Evolutionary conservation across 495 filamentous ascomycete genomes (phyloP), one percentile per base, ranked within the genome.

Genomic region (Penicillium herquei): DNA sequence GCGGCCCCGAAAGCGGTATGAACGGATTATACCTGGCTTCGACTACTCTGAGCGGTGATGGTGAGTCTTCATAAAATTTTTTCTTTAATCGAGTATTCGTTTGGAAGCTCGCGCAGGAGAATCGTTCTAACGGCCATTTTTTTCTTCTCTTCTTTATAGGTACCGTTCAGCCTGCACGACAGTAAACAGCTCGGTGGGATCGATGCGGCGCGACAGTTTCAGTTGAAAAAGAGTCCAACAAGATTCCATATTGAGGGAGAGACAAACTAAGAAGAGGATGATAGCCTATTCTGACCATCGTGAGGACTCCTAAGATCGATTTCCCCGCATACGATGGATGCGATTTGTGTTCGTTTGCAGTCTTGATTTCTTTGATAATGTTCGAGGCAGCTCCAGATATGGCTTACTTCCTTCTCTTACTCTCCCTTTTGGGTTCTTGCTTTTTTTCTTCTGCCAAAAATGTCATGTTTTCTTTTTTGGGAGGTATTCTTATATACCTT

Each of bases 1-100:
- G 70, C 55, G 66, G 68, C 52, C 72, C 75, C 50, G 75, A 77
- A 53, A 63, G 58, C 57, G 74, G 71, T 43, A 74, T 77, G 69
- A 78, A 77, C 58, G 75, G 75, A 40, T 61, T 78, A 49, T 79
- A 79, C 54, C 49, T 78, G 64, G 72, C 76, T 49, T 74, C 76
- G 55, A 78, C 75, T 49, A 77, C 71, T 42, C 48, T 78, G 69
- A 63, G 67, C 59, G 70, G 74, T 64, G 76, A 78, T 58, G 75
- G 76, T 78, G 70, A 64, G 75, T 52, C 31, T 2, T 26, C 4
- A 26, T 26, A 26, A 26, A 26, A 26, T 26, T 26, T 26, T 4
- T 26, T 1, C 21, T 26, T 26, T 26, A 26, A 26, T 26, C 21
- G 21, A 26, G 4, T 4, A 26, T 26, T 4, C 21, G 21, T n/a